Percentiles rank a stretch among this genome's conserved stretches.
Evolutionary conservation across 148 eudicot genomes (phyloP).

Genomic region (Chenopodium quinoa): DNA sequence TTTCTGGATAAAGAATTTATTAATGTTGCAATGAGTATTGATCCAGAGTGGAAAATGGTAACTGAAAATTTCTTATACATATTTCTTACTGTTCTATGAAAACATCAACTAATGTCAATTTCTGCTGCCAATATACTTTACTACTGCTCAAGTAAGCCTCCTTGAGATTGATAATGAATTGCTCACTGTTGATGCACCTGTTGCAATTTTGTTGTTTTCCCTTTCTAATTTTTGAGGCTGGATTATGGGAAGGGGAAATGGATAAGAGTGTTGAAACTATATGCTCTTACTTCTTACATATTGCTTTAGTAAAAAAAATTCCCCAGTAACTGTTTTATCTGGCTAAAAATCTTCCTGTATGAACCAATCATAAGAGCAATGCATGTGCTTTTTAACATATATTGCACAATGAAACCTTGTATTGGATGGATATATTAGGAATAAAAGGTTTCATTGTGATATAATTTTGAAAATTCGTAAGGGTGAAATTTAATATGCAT

Average conservation of each 20-base stretch:
- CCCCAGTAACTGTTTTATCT: neutral
- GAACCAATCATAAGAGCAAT: neutral
- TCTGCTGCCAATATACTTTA: neutral
- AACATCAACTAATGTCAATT: neutral
- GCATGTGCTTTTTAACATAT: neutral
- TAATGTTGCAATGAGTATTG: slow-evolving; percentile 81
- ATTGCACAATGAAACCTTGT: neutral
- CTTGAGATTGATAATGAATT: neutral
- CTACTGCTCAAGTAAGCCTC: neutral
- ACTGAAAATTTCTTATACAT: neutral
- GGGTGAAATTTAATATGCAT: neutral
- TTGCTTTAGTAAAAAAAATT: neutral
- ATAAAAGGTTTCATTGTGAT: neutral
- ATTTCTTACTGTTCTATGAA: neutral
- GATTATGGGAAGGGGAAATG: neutral
- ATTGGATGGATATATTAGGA: neutral
- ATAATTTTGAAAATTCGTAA: neutral
- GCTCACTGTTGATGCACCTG: neutral
- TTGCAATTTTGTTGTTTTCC: neutral
- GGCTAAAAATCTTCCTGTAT: neutral
- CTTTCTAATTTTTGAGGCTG: too few species aligned
- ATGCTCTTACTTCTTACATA: neutral
- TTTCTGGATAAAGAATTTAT: slow-evolving; percentile 94
- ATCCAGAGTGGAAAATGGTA: slow-evolving; percentile 98
- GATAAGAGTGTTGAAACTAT: neutral